These are phyloP conservation scores for Calonectria leucothoes DNA, from an alignment of 2,329 filamentous ascomycete genomes.

Conservation along the genomic window DNA sequence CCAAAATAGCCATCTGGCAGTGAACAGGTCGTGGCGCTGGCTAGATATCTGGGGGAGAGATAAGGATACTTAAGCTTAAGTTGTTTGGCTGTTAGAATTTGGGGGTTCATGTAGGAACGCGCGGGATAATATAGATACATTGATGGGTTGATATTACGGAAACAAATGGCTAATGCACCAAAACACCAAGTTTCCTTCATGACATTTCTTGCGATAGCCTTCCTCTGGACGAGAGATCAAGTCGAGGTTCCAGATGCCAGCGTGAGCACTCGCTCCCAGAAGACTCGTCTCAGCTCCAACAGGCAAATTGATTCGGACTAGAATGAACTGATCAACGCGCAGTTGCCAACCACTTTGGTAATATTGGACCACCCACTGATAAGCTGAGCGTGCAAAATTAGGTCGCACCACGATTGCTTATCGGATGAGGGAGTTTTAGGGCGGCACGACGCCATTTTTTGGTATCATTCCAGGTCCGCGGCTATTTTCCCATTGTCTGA, in stretches of 20 bases:
- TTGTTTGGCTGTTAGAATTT: background rate
- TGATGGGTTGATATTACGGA: background rate
- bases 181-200: background rate
- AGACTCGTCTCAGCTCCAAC: background rate
- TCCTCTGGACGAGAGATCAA: background rate
- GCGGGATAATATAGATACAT: background rate
- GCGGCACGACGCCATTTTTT: background rate
- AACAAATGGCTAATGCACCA: background rate
- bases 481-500: background rate
- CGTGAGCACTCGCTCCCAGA: background rate
- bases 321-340: background rate
- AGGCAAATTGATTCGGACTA: background rate
- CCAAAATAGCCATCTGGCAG: conserved; percentile 14
- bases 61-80: conserved; percentile 20
- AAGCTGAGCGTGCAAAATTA: background rate
- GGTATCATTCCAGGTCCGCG: conserved; percentile 8
- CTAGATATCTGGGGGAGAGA: background rate
- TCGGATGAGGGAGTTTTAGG: background rate
- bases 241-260: background rate
- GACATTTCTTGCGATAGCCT: no score
- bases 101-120: background rate
- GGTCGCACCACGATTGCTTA: conserved; percentile 13
- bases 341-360: background rate
- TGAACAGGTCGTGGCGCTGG: background rate
- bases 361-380: conserved; percentile 5